These are phyloP conservation scores for Exserohilum rostratum DNA, from an alignment of 2,329 filamentous ascomycete species.

Conservation along the genomic window DNA sequence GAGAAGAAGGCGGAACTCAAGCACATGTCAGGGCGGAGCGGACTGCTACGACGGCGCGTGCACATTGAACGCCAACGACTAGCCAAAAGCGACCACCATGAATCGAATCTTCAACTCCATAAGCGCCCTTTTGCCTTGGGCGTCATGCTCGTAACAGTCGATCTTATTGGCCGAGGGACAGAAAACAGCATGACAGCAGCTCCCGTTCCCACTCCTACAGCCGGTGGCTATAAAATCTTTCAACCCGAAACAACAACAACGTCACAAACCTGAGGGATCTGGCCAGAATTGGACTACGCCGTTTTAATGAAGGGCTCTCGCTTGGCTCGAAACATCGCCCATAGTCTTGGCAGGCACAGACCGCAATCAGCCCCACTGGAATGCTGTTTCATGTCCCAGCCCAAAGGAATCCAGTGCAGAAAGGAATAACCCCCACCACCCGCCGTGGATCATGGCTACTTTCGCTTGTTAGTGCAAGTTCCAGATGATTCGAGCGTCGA, in stretches of 20 bases:
- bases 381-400: constrained; percentile 24
- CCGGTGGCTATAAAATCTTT: constrained; percentile 1
- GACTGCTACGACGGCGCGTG: neutral
- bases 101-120: neutral
- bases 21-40: neutral
- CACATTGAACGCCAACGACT: neutral
- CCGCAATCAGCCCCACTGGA: constrained; percentile 24
- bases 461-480: constrained; percentile 7
- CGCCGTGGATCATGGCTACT: constrained; percentile 10
- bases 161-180: neutral
- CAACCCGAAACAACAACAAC: constrained; percentile 5
- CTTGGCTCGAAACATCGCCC: constrained; percentile 16
- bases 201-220: neutral
- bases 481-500: constrained; percentile 14
- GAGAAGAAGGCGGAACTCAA: neutral
- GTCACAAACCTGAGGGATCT: neutral
- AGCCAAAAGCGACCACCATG: neutral
- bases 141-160: neutral
- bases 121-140: neutral
- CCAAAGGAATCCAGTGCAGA: constrained; percentile 13
- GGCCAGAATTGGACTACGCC: neutral
- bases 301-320: constrained; percentile 3
- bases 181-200: neutral
- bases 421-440: constrained; percentile 23
- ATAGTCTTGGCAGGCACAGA: constrained; percentile 15